These are phyloP conservation scores for Umbelopsis vinacea DNA, from an alignment of 192 early-diverging fungal species.

Conservation along the genomic window DNA sequence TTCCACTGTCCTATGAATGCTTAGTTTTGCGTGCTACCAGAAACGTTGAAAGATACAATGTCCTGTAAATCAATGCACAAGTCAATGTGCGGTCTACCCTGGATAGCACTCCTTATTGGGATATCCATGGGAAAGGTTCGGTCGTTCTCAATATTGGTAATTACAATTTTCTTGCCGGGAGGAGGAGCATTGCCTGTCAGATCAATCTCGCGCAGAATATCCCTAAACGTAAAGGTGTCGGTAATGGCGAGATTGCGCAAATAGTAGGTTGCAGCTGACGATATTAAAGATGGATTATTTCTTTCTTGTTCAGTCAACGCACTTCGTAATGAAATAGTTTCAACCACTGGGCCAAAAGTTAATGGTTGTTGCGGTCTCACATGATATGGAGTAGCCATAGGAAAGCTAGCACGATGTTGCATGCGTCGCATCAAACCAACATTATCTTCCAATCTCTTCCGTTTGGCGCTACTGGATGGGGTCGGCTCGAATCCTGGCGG, in stretches of 20 bases:
- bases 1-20: background rate
- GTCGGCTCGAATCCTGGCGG: slow-evolving; percentile 20
- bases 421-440: background rate
- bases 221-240: slow-evolving; percentile 37
- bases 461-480: slow-evolving; percentile 21
- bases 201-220: slow-evolving; percentile 36
- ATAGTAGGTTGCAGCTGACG: slow-evolving; percentile 27
- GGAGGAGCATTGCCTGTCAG: slow-evolving; percentile 36
- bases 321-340: slow-evolving; percentile 35
- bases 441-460: slow-evolving; percentile 6
- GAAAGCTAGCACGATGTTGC: slow-evolving; percentile 3
- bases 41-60: slow-evolving; percentile 13
- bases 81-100: slow-evolving; percentile 28
- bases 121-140: slow-evolving; percentile 39
- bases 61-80: slow-evolving; percentile 29
- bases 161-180: slow-evolving; percentile 43
- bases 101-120: slow-evolving; percentile 38
- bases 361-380: background rate
- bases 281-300: slow-evolving; percentile 8
- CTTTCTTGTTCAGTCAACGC: slow-evolving; percentile 1
- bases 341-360: slow-evolving; percentile 21
- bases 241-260: slow-evolving; percentile 42
- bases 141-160: slow-evolving; percentile 33
- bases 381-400: background rate
- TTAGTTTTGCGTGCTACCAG: background rate